Evolutionary conservation across 2,329 filamentous ascomycete genomes (phyloP).

Genomic region (Phaeosphaeriaceae sp.): DNA sequence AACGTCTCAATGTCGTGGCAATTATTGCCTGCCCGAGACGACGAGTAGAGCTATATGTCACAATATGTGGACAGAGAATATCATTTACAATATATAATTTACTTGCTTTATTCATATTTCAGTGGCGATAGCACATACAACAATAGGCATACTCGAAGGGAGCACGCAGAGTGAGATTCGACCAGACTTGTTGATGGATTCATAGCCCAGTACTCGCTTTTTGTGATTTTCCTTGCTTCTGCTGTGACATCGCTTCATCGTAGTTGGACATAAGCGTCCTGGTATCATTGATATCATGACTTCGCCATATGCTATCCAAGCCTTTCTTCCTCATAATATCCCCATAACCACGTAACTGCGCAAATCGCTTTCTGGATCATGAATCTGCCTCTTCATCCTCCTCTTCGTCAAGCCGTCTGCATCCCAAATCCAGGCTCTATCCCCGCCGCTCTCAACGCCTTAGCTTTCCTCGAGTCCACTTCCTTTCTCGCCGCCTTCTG

Average conservation of each 20-base stretch:
- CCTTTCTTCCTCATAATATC: neutral
- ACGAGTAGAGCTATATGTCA: too few species aligned
- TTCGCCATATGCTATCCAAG: constrained; percentile 13
- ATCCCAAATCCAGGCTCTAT: constrained; percentile 79
- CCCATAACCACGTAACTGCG: neutral
- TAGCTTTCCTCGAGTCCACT: constrained; percentile 65
- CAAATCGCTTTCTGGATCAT: neutral
- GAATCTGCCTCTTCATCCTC: neutral
- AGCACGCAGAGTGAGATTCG: too few species aligned
- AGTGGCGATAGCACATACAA: too few species aligned
- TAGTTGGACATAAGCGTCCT: constrained; percentile 21
- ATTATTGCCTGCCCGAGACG: too few species aligned
- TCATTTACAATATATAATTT: too few species aligned
- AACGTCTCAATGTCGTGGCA: too few species aligned
- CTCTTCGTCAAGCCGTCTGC: constrained; percentile 56
- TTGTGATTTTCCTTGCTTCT: too few species aligned
- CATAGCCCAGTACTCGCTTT: too few species aligned
- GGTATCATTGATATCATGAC: constrained; percentile 25
- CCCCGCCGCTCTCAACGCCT: constrained; percentile 60
- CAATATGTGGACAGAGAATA: too few species aligned
- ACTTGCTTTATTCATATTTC: too few species aligned
- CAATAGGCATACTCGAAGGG: too few species aligned
- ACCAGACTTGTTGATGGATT: too few species aligned
- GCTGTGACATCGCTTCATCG: constrained; percentile 1
- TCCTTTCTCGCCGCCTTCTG: constrained; percentile 77